These are phyloP conservation scores for Ceratocystis cacaofunesta DNA, from an alignment of 2,329 filamentous ascomycete genomes.

Conservation along the genomic window DNA sequence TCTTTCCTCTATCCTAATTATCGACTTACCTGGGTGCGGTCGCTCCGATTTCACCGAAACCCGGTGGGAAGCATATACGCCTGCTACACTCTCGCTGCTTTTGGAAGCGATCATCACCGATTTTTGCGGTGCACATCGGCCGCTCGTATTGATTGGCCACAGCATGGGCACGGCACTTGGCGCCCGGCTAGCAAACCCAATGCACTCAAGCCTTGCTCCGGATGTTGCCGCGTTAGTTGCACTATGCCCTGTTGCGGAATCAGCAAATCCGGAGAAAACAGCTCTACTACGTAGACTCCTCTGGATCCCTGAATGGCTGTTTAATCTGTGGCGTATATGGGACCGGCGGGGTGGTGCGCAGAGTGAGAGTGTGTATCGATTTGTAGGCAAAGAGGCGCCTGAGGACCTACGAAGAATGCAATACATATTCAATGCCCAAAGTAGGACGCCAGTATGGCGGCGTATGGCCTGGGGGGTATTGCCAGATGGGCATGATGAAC, in stretches of 20 bases:
- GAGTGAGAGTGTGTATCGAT: constrained; percentile 64
- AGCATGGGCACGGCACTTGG: constrained; percentile 78
- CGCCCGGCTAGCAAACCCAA: constrained; percentile 46
- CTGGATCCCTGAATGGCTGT: constrained; percentile 54
- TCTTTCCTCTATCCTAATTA: constrained; percentile 66
- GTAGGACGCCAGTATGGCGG: constrained; percentile 65
- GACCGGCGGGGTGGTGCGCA: constrained; percentile 65
- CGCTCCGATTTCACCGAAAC: constrained; percentile 58
- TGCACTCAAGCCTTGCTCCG: constrained; percentile 19
- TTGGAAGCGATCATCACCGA: constrained; percentile 60
- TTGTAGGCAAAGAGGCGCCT: constrained; percentile 55
- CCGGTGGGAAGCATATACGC: constrained; percentile 64
- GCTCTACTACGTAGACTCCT: constrained; percentile 41
- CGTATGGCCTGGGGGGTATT: constrained; percentile 63
- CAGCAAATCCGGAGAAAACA: constrained; percentile 36
- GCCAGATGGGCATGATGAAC: constrained; percentile 35
- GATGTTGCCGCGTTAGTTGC: constrained; percentile 47
- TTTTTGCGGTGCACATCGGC: constrained; percentile 51
- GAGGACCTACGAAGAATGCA: constrained; percentile 52
- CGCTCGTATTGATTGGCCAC: constrained; percentile 69
- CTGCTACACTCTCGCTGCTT: constrained; percentile 59
- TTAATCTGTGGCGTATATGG: constrained; percentile 62
- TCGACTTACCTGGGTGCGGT: constrained; percentile 86
- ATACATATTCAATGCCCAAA: constrained; percentile 66
- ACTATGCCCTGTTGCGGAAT: constrained; percentile 61